Evolutionary conservation across 2,329 filamentous ascomycete species (phyloP).

Genomic region (Nigrograna mackinnonii): DNA sequence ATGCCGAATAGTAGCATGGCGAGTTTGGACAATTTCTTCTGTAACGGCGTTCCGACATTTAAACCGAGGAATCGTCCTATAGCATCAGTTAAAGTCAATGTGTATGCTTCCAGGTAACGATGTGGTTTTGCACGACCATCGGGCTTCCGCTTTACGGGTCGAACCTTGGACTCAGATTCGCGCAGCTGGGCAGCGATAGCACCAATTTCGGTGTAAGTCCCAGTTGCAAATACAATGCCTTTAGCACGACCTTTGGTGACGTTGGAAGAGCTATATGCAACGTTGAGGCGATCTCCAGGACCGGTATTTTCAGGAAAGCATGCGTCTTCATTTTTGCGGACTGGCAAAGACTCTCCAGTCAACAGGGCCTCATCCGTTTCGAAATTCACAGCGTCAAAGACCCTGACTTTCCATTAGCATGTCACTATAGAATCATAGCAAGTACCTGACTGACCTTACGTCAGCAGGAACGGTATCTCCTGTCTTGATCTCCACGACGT

Average conservation of each 20-base stretch:
- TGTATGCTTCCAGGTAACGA: slow-evolving; percentile 51
- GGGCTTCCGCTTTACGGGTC: slow-evolving; percentile 45
- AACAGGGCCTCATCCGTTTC: slow-evolving; percentile 74
- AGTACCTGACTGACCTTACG: slow-evolving; percentile 48
- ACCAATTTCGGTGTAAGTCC: slow-evolving; percentile 66
- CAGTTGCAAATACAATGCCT: slow-evolving; percentile 67
- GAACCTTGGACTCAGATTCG: slow-evolving; percentile 45
- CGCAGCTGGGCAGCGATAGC: slow-evolving; percentile 70
- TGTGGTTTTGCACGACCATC: slow-evolving; percentile 33
- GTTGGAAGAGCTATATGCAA: slow-evolving; percentile 71
- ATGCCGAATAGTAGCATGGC: slow-evolving; percentile 35
- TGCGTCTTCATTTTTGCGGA: slow-evolving; percentile 63
- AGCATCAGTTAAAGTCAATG: slow-evolving; percentile 49
- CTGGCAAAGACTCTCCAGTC: slow-evolving; percentile 71
- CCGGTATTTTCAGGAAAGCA: slow-evolving; percentile 58
- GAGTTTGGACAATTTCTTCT: slow-evolving; percentile 40
- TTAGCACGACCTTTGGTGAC: slow-evolving; percentile 70
- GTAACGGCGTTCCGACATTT: slow-evolving; percentile 41
- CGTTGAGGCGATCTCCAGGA: slow-evolving; percentile 70
- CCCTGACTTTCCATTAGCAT: slow-evolving; percentile 18
- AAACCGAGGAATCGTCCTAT: slow-evolving; percentile 43
- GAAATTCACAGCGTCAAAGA: slow-evolving; percentile 70
- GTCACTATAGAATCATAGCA: not conserved
- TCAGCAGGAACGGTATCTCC: slow-evolving; percentile 68
- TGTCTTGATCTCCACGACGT: slow-evolving; percentile 27